Evolutionary conservation across 768 basidiomycete species (phyloP).

Genomic region (Trametes cingulata): DNA sequence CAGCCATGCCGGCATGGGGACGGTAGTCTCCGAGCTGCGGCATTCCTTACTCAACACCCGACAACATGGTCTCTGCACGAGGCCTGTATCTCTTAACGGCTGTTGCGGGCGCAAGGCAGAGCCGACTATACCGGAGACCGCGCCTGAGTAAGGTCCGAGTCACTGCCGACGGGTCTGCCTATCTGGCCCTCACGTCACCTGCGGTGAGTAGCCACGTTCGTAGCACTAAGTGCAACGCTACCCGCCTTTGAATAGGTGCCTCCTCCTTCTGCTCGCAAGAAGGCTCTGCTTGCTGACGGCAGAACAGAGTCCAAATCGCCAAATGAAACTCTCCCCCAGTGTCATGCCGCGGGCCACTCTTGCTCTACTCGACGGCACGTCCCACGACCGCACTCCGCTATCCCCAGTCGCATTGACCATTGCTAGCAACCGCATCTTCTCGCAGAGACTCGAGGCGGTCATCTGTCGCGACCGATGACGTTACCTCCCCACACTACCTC

Average conservation of each 20-base stretch:
- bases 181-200: not conserved
- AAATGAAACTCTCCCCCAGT: not conserved
- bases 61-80: not conserved
- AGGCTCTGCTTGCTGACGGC: not conserved
- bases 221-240: not conserved
- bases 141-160: too few relatives aligned
- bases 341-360: not conserved
- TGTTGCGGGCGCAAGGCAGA: not conserved
- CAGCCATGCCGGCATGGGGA: conserved; percentile 5
- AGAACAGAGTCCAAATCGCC: not conserved
- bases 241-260: not conserved
- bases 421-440: not conserved
- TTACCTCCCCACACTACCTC: not conserved
- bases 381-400: conserved; percentile 10
- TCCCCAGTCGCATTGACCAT: conserved; percentile 4
- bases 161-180: not conserved
- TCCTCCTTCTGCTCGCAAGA: not conserved
- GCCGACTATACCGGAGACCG: not conserved
- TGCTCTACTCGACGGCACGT: not conserved
- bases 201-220: conserved; percentile 8
- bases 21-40: not conserved
- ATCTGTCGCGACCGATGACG: conserved; percentile 2
- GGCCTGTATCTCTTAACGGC: not conserved
- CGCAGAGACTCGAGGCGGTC: conserved; percentile 7
- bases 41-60: not conserved